Conservation (phyloP, 176 grass and related monocot species). For the Typha latifolia region DNA sequence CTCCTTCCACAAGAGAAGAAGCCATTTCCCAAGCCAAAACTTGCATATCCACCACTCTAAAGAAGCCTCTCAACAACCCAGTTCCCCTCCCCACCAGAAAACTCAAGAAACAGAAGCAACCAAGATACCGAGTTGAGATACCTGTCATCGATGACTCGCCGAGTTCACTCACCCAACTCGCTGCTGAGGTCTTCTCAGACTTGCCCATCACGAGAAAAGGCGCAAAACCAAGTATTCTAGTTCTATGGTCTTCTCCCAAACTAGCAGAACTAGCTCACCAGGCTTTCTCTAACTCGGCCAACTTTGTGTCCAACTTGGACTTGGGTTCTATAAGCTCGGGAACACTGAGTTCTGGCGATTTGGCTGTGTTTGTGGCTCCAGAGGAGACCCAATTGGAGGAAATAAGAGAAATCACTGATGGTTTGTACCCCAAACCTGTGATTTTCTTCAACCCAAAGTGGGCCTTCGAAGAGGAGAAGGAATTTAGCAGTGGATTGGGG, state of each 20-base stretch:
- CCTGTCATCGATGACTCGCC: constrained; percentile 74
- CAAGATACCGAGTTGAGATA: constrained; percentile 70
- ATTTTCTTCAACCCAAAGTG: constrained; percentile 87
- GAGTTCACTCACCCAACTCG: constrained; percentile 46
- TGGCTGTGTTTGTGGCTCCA: constrained; percentile 45
- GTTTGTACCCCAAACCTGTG: constrained; percentile 41
- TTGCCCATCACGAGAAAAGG: constrained; percentile 39
- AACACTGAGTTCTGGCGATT: constrained; percentile 29
- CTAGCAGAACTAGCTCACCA: constrained; percentile 19
- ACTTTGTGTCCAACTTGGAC: constrained; percentile 30
- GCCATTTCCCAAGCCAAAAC: constrained; percentile 60
- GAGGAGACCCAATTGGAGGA: constrained; percentile 42
- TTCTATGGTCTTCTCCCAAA: constrained; percentile 48
- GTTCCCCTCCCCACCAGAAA: constrained; percentile 35
- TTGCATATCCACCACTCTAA: constrained; percentile 47
- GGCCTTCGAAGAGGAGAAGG: constrained; percentile 70
- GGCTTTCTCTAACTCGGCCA: constrained; percentile 20
- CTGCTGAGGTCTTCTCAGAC: constrained; percentile 44
- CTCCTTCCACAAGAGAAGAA: constrained; percentile 67
- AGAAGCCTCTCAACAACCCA: constrained; percentile 54
- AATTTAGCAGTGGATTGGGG: constrained; percentile 18
- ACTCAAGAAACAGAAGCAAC: constrained; percentile 58
- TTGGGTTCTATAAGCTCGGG: constrained; percentile 26
- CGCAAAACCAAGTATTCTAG: constrained; percentile 28
- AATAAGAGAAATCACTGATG: constrained; percentile 23